These are phyloP conservation scores for Oryza glaberrima DNA, from an alignment of 176 grass and related monocot genomes.

Conservation along the genomic window DNA sequence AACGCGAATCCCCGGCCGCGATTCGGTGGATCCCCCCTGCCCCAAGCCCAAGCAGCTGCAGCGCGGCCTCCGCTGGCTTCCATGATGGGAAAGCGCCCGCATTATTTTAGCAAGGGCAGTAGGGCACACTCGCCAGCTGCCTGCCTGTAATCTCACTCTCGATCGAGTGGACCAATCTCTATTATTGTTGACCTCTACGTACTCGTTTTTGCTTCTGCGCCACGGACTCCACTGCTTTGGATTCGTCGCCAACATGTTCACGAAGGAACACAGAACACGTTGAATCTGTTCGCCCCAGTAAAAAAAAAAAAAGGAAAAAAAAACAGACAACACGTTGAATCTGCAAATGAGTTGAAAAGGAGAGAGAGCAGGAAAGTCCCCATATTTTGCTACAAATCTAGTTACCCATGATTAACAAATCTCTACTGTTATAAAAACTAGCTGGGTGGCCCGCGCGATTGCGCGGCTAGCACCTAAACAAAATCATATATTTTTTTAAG, in stretches of 20 bases:
- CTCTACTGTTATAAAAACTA: no score
- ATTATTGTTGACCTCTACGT: not conserved
- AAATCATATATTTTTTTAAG: no score
- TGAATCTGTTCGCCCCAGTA: no score
- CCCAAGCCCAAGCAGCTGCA: not conserved
- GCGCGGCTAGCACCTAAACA: no score
- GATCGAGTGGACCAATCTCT: not conserved
- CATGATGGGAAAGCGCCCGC: conserved; percentile 1
- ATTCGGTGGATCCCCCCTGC: conserved; percentile 15
- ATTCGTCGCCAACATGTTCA: not conserved
- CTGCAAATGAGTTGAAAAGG: no score
- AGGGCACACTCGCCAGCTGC: not conserved
- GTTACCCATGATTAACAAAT: no score
- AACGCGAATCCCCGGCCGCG: conserved; percentile 7
- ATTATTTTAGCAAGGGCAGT: not conserved
- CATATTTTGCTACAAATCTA: not conserved
- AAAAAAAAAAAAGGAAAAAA: no score
- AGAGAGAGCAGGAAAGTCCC: not conserved
- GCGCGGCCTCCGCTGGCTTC: not conserved
- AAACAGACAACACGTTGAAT: no score
- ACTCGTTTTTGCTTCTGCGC: not conserved
- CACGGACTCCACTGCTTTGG: not conserved
- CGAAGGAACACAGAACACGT: no score
- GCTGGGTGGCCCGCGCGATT: no score
- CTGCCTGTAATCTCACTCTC: not conserved